Base-by-base conservation (phyloP, 352 stramenopile genomes). In the Phytophthora sansomeana region DNA sequence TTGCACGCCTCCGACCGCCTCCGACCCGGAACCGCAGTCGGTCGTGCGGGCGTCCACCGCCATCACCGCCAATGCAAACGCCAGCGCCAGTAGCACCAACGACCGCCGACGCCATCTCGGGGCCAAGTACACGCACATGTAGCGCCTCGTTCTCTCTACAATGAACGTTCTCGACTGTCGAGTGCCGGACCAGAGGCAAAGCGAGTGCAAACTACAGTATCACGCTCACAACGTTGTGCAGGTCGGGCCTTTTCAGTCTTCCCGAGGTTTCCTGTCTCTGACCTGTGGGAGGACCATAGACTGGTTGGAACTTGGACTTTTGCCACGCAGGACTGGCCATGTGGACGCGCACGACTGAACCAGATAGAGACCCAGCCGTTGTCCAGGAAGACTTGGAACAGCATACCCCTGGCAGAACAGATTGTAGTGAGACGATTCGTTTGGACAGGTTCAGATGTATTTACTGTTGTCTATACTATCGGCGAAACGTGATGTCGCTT, bases 41-140 rank as follows among this genome's bases (percentile, higher is more conserved):
- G 21, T 33, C 26, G 41, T 51, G 39, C 48, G 57, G 11, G 49
- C 58, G n/a, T 77, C 58, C 0, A 14, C 33, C 47, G 43, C 26
- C n/a, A 57, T n/a, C 46, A 48, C 5, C 26, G 16, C 55, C 30
- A 67, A 26, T 33, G 66, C 44, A 26, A 67, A 5, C 30, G 26
- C 21, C 36, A 43, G 16, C 41, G 17, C 30, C 44, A 60, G 43
- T 11, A 63, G 6, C 28, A 10, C 28, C 24, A 42, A 24, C 24
- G 48, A 49, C 14, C 54, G 64, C 57, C 69, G 41, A 36, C 69
- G 57, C 69, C 69, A 74, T 67, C 69, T 65, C 24, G 69, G 58
- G 32, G 64, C 64, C 48, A 77, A 46, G 43, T 77, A 63, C 49
- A 64, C 58, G 50, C 52, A 69, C 69, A 77, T 77, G n/a, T 39